Evolutionary conservation across 129 eudicot genomes (phyloP).

Genomic region (Artemisia annua): DNA sequence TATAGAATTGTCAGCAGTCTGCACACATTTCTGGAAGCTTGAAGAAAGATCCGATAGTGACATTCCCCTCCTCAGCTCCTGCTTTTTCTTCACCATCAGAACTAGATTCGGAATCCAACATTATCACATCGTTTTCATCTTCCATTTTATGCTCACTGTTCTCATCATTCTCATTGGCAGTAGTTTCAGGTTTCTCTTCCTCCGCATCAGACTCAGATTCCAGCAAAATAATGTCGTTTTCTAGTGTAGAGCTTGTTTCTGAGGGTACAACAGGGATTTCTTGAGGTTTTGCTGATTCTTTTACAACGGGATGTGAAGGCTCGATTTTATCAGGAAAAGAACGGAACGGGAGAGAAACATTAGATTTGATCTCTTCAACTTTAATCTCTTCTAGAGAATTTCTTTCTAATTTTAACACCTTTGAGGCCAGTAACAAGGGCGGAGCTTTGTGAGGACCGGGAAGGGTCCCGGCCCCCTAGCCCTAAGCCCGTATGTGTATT

Average conservation of each 20-base stretch:
- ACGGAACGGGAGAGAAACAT: slow-evolving; percentile 54
- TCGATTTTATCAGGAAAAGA: slow-evolving; percentile 43
- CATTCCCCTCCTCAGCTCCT: slow-evolving; percentile 49
- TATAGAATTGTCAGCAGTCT: slow-evolving; percentile 43
- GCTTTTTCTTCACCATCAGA: slow-evolving; percentile 35
- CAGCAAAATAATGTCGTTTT: slow-evolving; percentile 40
- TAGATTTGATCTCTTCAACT: slow-evolving; percentile 63
- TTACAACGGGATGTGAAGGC: slow-evolving; percentile 18
- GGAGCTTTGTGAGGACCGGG: no score
- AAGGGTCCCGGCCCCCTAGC: no score
- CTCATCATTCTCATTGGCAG: slow-evolving; percentile 31
- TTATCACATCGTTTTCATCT: slow-evolving; percentile 37
- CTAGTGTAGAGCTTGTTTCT: slow-evolving; percentile 22
- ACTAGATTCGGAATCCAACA: slow-evolving; percentile 40
- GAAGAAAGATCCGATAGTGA: slow-evolving; percentile 83
- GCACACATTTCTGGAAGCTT: slow-evolving; percentile 69
- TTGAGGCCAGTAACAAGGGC: no score
- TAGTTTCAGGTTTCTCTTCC: slow-evolving; percentile 28
- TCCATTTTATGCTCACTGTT: slow-evolving; percentile 22
- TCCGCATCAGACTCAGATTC: slow-evolving; percentile 39
- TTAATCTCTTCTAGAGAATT: slow-evolving; percentile 38
- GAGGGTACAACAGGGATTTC: slow-evolving; percentile 24
- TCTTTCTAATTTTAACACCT: no score
- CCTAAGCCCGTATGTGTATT: no score
- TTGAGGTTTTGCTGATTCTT: slow-evolving; percentile 31